Base-by-base conservation (phyloP, 495 filamentous ascomycete genomes). In the Penicillium chermesinum region DNA sequence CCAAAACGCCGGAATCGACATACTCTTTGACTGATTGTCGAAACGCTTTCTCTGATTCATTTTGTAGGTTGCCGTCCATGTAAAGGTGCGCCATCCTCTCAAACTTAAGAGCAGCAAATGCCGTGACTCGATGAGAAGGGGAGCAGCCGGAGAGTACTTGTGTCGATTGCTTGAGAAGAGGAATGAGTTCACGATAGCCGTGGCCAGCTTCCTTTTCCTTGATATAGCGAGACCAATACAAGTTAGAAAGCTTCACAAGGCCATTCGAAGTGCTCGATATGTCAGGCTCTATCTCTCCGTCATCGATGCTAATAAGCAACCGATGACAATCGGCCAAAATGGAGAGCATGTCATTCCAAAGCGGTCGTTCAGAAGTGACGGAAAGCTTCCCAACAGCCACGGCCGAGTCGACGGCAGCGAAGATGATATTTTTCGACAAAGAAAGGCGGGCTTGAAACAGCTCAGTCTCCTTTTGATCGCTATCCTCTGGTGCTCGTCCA, bases 221-320 rank as follows among this genome's bases (percentile, higher is more conserved):
- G 32, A 78, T 58, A 44, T 80, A 78, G 17, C 83, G 77, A 16
- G 81, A 72, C 73, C 86, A 93, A 59, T 89, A 91, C 13, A 89
- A 69, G 60, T 91, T 88, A 0, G 89, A 93, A 21, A 95, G 72
- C 59, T 83, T 64, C 35, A 73, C 71, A 44, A 71, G 52, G 7
- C 53, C 62, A 48, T 55, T 49, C 0, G 61, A 61, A 14, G 57
- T 55, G 20, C 50, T 50, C 14, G 72, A 61, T 7, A 49, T 30
- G 15, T 69, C 52, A 22, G 44, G 16, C 17, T 56, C 41, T 41
- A 69, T 59, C 6, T 71, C 27, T 3, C 46, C 18, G 6, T 34
- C 14, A 30, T 50, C 81, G 50, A 82, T 55, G 9, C 49, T 62
- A 12, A 50, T 46, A 13, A 75, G 60, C 13, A 75, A 50, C 5